A percentile compares a stretch with the other conserved stretches of the same genome.
These are phyloP conservation scores for Pythium dissotocum DNA, from an alignment of 352 stramenopile species.

Conservation along the genomic window DNA sequence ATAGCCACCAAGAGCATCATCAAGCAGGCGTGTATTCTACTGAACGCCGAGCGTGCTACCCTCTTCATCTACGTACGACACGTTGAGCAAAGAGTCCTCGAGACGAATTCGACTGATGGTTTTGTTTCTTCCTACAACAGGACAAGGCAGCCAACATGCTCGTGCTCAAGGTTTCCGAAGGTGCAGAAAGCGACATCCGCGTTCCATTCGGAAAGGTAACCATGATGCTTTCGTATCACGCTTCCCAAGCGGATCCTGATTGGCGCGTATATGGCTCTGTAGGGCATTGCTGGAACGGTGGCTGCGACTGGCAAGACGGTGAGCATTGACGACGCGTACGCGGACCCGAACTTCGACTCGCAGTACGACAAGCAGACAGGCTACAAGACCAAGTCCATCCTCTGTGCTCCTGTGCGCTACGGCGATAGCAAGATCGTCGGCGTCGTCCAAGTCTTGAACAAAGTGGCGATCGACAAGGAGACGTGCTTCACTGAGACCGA, in stretches of 20 bases:
- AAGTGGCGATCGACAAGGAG: conserved; percentile 61
- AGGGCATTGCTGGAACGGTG: conserved; percentile 90
- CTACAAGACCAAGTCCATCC: conserved; percentile 90
- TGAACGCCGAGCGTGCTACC: conserved; percentile 89
- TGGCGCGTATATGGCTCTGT: neutral
- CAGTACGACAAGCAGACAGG: conserved; percentile 91
- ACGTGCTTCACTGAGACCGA: conserved; percentile 80
- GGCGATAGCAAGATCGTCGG: conserved; percentile 79
- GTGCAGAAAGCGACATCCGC: conserved; percentile 82
- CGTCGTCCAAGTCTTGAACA: conserved; percentile 92
- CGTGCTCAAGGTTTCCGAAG: conserved; percentile 86
- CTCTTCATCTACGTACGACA: conserved; percentile 84
- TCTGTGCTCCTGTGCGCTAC: conserved; percentile 90
- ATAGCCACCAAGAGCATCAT: conserved; percentile 84
- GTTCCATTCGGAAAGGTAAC: conserved; percentile 77
- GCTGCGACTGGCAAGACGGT: conserved; percentile 75
- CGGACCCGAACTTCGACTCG: conserved; percentile 92
- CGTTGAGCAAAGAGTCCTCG: neutral
- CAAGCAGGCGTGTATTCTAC: conserved; percentile 82
- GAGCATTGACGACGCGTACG: conserved; percentile 93
- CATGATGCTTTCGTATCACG: no score
- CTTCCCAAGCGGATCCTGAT: no score
- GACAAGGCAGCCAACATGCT: conserved; percentile 77
- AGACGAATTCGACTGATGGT: neutral
- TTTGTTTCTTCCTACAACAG: conserved; percentile 27